Evolutionary conservation across 768 basidiomycete species (phyloP).

Genomic region (Tricholomella constricta): DNA sequence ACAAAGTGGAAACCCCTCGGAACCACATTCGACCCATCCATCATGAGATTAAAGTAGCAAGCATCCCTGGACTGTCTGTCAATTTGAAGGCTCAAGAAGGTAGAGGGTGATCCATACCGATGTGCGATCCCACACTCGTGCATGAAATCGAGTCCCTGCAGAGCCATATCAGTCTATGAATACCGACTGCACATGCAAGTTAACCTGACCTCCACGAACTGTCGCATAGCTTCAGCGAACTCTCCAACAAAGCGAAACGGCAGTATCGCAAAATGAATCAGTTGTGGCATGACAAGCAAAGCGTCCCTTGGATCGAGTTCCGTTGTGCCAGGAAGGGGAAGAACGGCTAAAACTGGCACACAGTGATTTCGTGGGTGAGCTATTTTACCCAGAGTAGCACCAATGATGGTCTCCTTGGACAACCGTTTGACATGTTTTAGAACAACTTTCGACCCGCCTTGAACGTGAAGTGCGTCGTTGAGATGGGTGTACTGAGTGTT

Average conservation of each 20-base stretch:
- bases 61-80: background rate
- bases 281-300: conserved; percentile 18
- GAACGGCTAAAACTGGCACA: conserved; percentile 15
- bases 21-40: background rate
- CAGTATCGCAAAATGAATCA: conserved; percentile 5
- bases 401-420: conserved; percentile 1
- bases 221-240: conserved; percentile 12
- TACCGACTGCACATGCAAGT: background rate
- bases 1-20: background rate
- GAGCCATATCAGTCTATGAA: background rate
- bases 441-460: conserved; percentile 10
- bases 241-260: conserved; percentile 15
- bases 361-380: conserved; percentile 16
- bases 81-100: background rate
- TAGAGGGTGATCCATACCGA: conserved; percentile 1
- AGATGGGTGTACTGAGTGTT: background rate
- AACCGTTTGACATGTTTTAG: conserved; percentile 1
- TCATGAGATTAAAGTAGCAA: conserved; percentile 2
- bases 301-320: background rate
- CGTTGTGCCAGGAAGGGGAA: too few species aligned
- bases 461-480: conserved; percentile 3
- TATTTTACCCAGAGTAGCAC: background rate
- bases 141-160: conserved; percentile 15
- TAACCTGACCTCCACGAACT: conserved; percentile 14
- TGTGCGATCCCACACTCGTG: conserved; percentile 12